A percentile compares a stretch with the other conserved stretches of the same genome.
Conservation (phyloP, 306 rosid species). For the Sophora flavescens region DNA sequence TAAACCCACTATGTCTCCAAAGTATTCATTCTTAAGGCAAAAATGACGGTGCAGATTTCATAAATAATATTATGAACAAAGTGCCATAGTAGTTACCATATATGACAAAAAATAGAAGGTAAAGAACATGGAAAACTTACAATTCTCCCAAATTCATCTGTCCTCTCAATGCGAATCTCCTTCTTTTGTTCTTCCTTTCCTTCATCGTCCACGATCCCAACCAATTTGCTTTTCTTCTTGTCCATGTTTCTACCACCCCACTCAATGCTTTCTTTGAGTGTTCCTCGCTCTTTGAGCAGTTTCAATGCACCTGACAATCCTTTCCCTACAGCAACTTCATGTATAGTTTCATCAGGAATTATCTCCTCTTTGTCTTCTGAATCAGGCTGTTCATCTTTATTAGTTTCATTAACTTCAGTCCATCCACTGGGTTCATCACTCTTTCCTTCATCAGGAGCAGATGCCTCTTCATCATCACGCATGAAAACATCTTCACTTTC, state of each 20-base stretch:
- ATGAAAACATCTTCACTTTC: slow-evolving; percentile 87
- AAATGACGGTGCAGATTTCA: slow-evolving; percentile 35
- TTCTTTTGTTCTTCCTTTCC: slow-evolving; percentile 65
- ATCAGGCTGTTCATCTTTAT: slow-evolving; percentile 58
- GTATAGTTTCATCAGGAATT: slow-evolving; percentile 86
- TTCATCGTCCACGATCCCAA: slow-evolving; percentile 79
- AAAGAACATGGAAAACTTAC: slow-evolving; percentile 61
- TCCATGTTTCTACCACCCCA: slow-evolving; percentile 99
- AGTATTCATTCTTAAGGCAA: slow-evolving; percentile 11
- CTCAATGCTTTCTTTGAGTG: slow-evolving; percentile 87
- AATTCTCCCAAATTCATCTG: slow-evolving; percentile 91
- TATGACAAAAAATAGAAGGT: not conserved
- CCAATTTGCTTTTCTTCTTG: slow-evolving; percentile 93
- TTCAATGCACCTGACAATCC: slow-evolving; percentile 87
- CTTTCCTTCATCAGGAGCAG: slow-evolving; percentile 57
- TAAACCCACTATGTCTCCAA: not conserved
- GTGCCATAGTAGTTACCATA: slow-evolving; percentile 2
- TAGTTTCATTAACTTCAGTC: slow-evolving; percentile 81
- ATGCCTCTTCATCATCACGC: slow-evolving; percentile 78
- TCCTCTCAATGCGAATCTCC: slow-evolving; percentile 94
- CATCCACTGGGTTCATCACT: slow-evolving; percentile 78
- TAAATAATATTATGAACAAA: slow-evolving; percentile 2
- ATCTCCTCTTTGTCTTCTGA: slow-evolving; percentile 67
- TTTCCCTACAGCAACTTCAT: slow-evolving; percentile 90
- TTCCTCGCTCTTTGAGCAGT: slow-evolving; percentile 91